Base-by-base conservation (phyloP, 352 stramenopile species). In the Phytophthora sp. region DNA sequence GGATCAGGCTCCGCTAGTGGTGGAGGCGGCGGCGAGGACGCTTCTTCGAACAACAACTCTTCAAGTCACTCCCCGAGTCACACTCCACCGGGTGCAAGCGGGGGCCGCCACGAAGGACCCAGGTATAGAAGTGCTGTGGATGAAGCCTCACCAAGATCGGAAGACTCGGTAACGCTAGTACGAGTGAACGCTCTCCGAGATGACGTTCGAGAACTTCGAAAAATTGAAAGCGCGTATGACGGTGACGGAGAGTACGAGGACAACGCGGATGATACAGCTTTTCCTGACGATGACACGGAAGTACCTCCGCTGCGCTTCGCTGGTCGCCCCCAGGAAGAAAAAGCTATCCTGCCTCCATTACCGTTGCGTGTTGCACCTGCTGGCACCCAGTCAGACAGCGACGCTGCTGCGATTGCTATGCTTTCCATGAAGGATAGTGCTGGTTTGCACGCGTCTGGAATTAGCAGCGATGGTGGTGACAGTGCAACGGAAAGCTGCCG, bases 351-450 rank as follows among this genome's bases (percentile, higher is more conserved):
- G 12, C 60, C 60, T 35, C 28, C 69, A 9, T 15, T 77, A 12
- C 60, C 60, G n/a, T 27, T 66, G 31, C 65, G 43, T n/a, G 30
- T 72, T 50, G 32, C 50, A 18, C 24, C 48, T 58, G 44, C 58
- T 23, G 63, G 71, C 17, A 72, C 76, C 43, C 80, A 92, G 46
- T 92, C 84, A n/a, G 86, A 92, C 34, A 91, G 85, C 44, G 83
- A 92, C 37, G 78, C 81, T 7, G 86, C 84, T 20, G 84, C 78
- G 23, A 89, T 91, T 32, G 79, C 82, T 11, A 93, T 91, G 82
- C 77, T 91, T 18, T 89, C 79, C 5, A 93, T 91, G 82, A 93
- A 93, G 53, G 79, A 90, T 20, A 81, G 76, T 34, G 46, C 62
- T 3, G 48, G 45, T 24, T 30, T 61, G 41, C 44, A 64, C 17